A percentile compares a stretch with the other conserved stretches of the same genome.
These are phyloP conservation scores for Microcyclospora pomicola DNA, from an alignment of 2,329 filamentous ascomycete species.

Conservation along the genomic window DNA sequence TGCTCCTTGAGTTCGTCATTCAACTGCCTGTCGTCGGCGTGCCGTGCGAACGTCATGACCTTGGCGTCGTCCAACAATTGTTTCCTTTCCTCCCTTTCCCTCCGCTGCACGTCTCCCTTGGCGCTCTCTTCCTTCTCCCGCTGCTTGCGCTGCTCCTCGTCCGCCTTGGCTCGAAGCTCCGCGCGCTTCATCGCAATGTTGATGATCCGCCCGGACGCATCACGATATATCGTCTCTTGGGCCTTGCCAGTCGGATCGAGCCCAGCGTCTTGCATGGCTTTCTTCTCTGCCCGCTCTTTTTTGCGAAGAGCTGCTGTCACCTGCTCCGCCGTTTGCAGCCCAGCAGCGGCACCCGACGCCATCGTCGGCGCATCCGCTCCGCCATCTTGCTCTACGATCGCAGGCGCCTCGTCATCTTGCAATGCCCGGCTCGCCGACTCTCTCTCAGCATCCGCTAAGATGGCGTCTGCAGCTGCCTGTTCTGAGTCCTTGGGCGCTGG, in stretches of 20 bases:
- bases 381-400: slow-evolving; percentile 37
- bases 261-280: slow-evolving; percentile 33
- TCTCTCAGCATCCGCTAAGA: slow-evolving; percentile 22
- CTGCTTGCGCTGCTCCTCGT: slow-evolving; percentile 54
- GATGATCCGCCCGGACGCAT: slow-evolving; percentile 86
- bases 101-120: slow-evolving; percentile 73
- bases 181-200: slow-evolving; percentile 84
- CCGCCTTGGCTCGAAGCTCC: slow-evolving; percentile 66
- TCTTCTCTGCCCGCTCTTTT: slow-evolving; percentile 50
- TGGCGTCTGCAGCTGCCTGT: slow-evolving; percentile 46
- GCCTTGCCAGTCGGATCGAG: slow-evolving; percentile 32
- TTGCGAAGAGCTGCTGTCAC: slow-evolving; percentile 46
- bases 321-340: slow-evolving; percentile 69
- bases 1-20: slow-evolving; percentile 68
- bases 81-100: slow-evolving; percentile 49
- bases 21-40: slow-evolving; percentile 71
- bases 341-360: slow-evolving; percentile 77
- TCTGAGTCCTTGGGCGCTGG: slow-evolving; percentile 36
- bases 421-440: slow-evolving; percentile 18
- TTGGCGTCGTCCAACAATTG: slow-evolving; percentile 67
- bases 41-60: slow-evolving; percentile 64
- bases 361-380: slow-evolving; percentile 46
- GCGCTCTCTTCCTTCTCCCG: slow-evolving; percentile 53
- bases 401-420: slow-evolving; percentile 32
- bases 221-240: slow-evolving; percentile 83